Conservation (phyloP, 225 moss, liverwort and hornwort genomes). For the Rhytidiadelphus loreus region DNA sequence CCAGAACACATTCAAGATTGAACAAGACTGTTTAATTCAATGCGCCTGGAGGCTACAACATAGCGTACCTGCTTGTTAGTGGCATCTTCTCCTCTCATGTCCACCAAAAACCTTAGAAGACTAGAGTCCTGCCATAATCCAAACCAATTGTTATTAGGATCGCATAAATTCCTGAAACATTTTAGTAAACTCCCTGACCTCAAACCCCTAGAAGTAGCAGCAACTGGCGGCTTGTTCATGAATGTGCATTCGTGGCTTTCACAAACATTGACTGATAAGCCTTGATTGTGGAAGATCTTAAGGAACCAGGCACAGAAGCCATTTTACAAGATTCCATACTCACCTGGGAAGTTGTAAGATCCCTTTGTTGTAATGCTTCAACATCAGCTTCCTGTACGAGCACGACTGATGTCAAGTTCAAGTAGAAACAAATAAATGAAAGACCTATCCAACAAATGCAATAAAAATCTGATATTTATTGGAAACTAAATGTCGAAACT, state of each 20-base stretch:
- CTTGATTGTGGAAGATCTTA: neutral
- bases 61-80: slow-evolving; percentile 77
- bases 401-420: neutral
- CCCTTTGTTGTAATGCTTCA: slow-evolving; percentile 80
- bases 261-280: neutral
- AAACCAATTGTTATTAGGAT: neutral
- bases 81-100: slow-evolving; percentile 98
- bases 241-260: neutral
- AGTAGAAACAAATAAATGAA: neutral
- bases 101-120: slow-evolving; percentile 86
- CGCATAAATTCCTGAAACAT: neutral
- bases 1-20: neutral
- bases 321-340: neutral
- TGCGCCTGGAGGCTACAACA: neutral
- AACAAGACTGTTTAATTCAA: neutral
- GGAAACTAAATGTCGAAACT: neutral
- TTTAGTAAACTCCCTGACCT: neutral
- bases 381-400: slow-evolving; percentile 68
- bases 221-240: neutral
- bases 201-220: neutral
- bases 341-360: slow-evolving; percentile 70
- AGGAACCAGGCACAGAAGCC: neutral
- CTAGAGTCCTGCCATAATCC: slow-evolving; percentile 64
- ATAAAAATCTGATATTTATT: neutral
- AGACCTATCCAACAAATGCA: neutral